Evolutionary conservation across 164 flowering plant genomes (phyloP).

Genomic region (Euptelea pleiosperma): DNA sequence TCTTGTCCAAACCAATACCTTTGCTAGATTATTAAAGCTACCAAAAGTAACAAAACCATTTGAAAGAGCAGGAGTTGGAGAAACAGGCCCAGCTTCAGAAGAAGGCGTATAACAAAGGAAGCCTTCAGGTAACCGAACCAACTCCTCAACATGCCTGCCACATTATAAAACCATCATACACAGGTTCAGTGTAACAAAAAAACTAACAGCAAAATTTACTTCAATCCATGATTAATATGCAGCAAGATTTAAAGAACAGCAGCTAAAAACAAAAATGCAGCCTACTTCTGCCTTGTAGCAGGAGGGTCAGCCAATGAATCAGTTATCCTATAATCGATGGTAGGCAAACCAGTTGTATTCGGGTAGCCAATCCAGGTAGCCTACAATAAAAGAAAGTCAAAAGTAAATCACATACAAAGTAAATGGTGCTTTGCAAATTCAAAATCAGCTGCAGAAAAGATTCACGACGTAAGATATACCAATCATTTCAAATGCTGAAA

Average conservation of each 20-base stretch:
- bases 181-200: no score
- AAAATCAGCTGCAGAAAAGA: background rate
- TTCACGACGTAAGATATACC: no score
- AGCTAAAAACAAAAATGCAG: conserved; percentile 3
- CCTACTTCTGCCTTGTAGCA: conserved; percentile 75
- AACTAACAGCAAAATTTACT: no score
- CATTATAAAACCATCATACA: conserved; percentile 10
- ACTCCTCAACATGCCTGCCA: conserved; percentile 93
- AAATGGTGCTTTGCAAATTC: background rate
- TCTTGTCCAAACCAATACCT: conserved; percentile 45
- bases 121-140: conserved; percentile 78
- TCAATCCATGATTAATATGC: no score
- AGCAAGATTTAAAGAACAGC: background rate
- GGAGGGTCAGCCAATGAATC: conserved; percentile 89
- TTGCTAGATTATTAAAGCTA: conserved; percentile 95
- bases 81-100: conserved; percentile 91
- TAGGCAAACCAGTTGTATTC: conserved; percentile 93
- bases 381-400: conserved; percentile 31
- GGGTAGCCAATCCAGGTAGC: conserved; percentile 99
- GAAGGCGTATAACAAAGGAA: conserved; percentile 96
- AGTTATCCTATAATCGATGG: conserved; percentile 88
- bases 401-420: conserved; percentile 2
- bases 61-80: conserved; percentile 79
- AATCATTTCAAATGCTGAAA: no score
- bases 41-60: conserved; percentile 98